phyloP scores from a whole-genome alignment of 73 alveolate genomes.

The Uronychia binucleata region DNA sequence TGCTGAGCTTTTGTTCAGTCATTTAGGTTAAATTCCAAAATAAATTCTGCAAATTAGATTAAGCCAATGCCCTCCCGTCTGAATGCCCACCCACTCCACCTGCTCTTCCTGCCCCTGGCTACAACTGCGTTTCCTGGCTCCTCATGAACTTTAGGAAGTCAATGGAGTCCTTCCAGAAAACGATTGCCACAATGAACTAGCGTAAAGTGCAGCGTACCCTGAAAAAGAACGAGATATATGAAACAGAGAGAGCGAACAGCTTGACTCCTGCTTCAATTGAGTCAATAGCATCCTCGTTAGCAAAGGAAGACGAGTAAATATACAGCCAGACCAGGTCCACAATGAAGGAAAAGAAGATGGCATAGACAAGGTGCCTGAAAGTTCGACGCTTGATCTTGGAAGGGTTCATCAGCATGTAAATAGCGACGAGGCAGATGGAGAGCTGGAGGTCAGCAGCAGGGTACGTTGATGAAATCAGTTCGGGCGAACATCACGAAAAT shows the following conservation, averaged over 20 bases:
- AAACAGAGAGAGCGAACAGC: conserved; percentile 22
- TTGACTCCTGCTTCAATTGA: conserved; percentile 48
- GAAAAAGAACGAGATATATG: conserved; percentile 44
- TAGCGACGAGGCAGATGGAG: conserved; percentile 35
- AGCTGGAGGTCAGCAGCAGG: conserved; percentile 5
- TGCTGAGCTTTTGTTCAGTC: background rate
- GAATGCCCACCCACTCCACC: background rate
- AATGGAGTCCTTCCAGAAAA: conserved; percentile 67
- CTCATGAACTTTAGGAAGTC: conserved; percentile 38
- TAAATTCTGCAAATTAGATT: background rate
- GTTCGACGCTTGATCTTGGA: conserved; percentile 18
- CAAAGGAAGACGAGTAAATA: conserved; percentile 14
- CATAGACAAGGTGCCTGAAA: conserved; percentile 38
- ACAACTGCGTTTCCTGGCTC: background rate
- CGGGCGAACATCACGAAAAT: conserved; percentile 47
- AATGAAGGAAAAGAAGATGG: conserved; percentile 17
- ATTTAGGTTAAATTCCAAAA: background rate
- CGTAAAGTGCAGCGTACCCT: conserved; percentile 1
- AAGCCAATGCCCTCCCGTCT: background rate
- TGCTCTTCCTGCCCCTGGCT: background rate
- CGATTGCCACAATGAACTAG: conserved; percentile 32
- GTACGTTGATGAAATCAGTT: conserved; percentile 66
- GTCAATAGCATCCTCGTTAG: conserved; percentile 33
- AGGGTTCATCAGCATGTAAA: conserved; percentile 23
- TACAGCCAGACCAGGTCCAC: conserved; percentile 54